Evolutionary conservation across 139 green algal genomes (phyloP), one percentile per base, ranked within the genome.

Genomic region (Tetradesmus lagerheimii): DNA sequence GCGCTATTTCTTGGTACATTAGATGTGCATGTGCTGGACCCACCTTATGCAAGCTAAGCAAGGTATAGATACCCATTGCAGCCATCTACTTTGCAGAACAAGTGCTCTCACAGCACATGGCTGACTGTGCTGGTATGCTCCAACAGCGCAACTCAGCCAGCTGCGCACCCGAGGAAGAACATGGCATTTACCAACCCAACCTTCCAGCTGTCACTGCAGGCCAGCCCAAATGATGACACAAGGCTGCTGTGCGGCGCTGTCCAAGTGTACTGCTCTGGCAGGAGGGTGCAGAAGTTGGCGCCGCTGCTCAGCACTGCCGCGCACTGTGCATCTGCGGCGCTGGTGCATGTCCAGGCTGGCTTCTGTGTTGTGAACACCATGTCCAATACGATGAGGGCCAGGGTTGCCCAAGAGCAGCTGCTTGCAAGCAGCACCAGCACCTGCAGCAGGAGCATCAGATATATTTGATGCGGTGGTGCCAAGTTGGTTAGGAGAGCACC

Each of bases 311-410:
- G 27, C 18, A 75, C 34, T 15, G 31, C 27, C 23, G 62, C n/a
- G 31, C 86, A 90, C 45, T 27, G 25, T 16, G 6, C 35, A 35
- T 85, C 38, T 53, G 20, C 50, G 53, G 83, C 4, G 14, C 16
- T n/a, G 35, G 20, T 37, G 45, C 77, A 78, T 35, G 62, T 8
- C 78, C 78, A 83, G 41, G 66, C 34, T 4, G 86, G 86, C 35
- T 85, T 71, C 29, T 71, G 67, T 34, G 45, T 90, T 18, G 77
- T 43, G 50, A 90, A 90, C 38, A 86, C 87, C 78, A 90, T 86
- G 31, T 18, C 38, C 23, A 90, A 41, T 4, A 78, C 87, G 3
- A 67, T 27, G 1, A 86, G 8, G 4, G 77, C 80, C n/a, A 90
- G 38, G 15, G 77, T 74, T 0, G 77, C n/a, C 87, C 87, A 90